Evolutionary conservation across 2,329 filamentous ascomycete genomes (phyloP), one percentile per base, ranked within the genome.

Genomic region (Hypoxylon sp.): DNA sequence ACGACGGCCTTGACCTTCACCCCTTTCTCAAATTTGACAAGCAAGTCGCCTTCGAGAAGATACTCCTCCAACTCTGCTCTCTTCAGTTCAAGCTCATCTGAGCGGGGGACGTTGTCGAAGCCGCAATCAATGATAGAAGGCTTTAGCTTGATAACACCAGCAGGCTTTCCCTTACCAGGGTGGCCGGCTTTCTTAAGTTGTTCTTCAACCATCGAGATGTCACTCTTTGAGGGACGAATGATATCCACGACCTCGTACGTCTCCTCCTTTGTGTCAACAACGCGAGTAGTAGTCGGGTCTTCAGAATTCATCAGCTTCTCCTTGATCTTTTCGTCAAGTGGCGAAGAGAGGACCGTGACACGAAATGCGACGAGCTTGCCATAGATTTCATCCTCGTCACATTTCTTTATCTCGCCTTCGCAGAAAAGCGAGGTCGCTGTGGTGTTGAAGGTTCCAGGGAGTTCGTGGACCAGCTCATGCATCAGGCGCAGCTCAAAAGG

Each of bases 391-490:
- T 86, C 46, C 9, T 74, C 67, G 1, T 73, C 68, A 3, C 70
- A 58, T 8, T 76, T 73, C 3, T 79, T 64, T 3, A 78, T 67
- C 0, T 74, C 71, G 10, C 75, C 63, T 4, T 79, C 74, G 52
- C 86, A 88, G 74, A 92, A 93, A 0, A 97, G 82, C 9, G 86
- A 87, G 1, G 89, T 89, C 53, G 91, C 91, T 0, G 92, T 91
- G n/a, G 85, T 83, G 78, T 97, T 97, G 84, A 97, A 98, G 10
- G 87, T 80, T 0, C 94, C 94, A 0, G 94, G 94, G 5, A 97
- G 83, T 1, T 79, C 78, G 1, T 76, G 66, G 1, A 83, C 81
- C 6, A 91, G 81, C 29, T 85, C 76, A 5, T 84, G 80, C 37
- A 90, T 83, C 57, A 86, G 83, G 68, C 87, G 87, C 37, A 96